Evolutionary conservation across 495 filamentous ascomycete species (phyloP).

Genomic region (Friedmanniomyces simplex): DNA sequence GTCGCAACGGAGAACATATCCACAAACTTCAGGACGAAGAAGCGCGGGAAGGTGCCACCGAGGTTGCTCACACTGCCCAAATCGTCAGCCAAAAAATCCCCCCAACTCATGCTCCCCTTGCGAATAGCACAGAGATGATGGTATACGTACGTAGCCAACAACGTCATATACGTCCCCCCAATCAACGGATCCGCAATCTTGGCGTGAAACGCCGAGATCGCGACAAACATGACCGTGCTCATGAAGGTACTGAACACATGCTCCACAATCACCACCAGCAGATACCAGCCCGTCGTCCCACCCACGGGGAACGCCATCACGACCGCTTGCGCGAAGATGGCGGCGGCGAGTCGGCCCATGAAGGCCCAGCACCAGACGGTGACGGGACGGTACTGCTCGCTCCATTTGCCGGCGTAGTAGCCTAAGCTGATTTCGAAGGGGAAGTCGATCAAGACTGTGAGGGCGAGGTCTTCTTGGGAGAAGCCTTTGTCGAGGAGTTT

Average conservation of each 20-base stretch:
- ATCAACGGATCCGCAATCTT: constrained; percentile 89
- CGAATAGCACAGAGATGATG: no score
- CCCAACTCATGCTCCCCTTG: no score
- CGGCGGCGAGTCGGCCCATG: constrained; percentile 72
- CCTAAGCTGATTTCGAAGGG: constrained; percentile 89
- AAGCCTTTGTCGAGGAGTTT: constrained; percentile 97
- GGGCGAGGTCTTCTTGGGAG: constrained; percentile 88
- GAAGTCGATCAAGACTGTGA: constrained; percentile 99
- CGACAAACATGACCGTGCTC: constrained; percentile 96
- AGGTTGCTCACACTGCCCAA: constrained; percentile 77
- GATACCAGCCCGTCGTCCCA: constrained; percentile 70
- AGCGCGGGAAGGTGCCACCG: constrained; percentile 90
- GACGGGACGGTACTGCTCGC: constrained; percentile 81
- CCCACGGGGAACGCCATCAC: constrained; percentile 77
- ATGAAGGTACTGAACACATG: constrained; percentile 95
- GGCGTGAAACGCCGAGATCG: constrained; percentile 90
- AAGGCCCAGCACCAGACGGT: constrained; percentile 97
- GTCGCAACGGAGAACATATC: constrained; percentile 84
- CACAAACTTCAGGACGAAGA: constrained; percentile 87
- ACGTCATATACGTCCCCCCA: constrained; percentile 97
- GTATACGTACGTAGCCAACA: constrained; percentile 78
- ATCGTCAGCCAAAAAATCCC: no score
- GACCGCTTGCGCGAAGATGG: constrained; percentile 72
- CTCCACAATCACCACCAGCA: constrained; percentile 77
- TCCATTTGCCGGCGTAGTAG: constrained; percentile 98